Base-by-base conservation (phyloP, 1,139 yeast genomes). In the Magnusiomyces sp. region DNA sequence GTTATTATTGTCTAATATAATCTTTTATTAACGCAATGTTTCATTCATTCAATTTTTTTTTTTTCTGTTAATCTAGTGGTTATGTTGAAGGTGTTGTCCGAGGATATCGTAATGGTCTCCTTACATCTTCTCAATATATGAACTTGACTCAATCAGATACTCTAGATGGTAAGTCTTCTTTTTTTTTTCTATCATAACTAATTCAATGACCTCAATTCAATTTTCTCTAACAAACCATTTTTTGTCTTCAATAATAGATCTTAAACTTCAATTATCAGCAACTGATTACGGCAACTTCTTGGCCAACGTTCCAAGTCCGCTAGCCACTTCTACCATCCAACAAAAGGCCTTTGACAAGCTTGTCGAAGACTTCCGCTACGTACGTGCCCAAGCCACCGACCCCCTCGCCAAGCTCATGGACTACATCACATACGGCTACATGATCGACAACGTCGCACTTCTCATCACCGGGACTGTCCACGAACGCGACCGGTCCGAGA, bases 381-480 rank as follows among this genome's bases (percentile, higher is more conserved):
- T 94, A 54, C 80, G 84, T 56, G 78, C 86, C 40, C 95, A 92
- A 67, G 81, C 96, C 1, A 81, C 84, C 39, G 92, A 90, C 53
- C 84, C 82, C 40, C 72, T 90, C 61, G 73, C 88, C 46, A 79
- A 81, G 65, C 89, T 90, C 64, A 76, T 94, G 79, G 95, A 94
- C 66, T 94, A 73, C 67, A 88, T 94, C 63, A 83, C 94, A 44
- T 92, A 89, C 66, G 95, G 97, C 11, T 94, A 94, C 71, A 94
- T 94, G 99, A 94, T 94, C 65, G 98, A 94, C 71, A 94, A 94
- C 66, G 96, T 92, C 43, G 87, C 94, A 31, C 75, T 94, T 62
- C 85, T 94, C 83, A 90, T 94, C 62, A 90, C 97, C 1, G 99
- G 99, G 37, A 89, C 98, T 0, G 79, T 92, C 55, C 98, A 94